Evolutionary conservation across 2,329 filamentous ascomycete species (phyloP).

Genomic region (Epichloe typhina): DNA sequence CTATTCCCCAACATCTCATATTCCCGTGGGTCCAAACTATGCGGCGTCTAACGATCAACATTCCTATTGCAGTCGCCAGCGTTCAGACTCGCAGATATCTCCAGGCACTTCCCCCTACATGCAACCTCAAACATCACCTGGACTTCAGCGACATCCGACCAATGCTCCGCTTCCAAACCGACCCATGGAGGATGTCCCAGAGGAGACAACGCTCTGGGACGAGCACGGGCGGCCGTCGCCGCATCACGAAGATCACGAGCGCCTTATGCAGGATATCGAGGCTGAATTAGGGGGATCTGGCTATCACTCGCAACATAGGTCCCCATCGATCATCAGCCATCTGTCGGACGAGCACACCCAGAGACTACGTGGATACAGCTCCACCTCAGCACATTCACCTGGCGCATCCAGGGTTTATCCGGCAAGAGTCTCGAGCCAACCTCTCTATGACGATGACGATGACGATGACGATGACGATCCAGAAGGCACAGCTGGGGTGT

Average conservation of each 20-base stretch:
- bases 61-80: conserved; percentile 29
- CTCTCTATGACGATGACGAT: conserved; percentile 24
- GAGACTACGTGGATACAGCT: conserved; percentile 35
- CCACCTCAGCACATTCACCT: conserved; percentile 31
- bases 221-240: conserved; percentile 19
- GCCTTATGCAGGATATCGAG: conserved; percentile 45
- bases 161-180: conserved; percentile 45
- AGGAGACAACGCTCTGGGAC: conserved; percentile 29
- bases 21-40: conserved; percentile 39
- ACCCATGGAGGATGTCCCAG: conserved; percentile 31
- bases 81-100: conserved; percentile 38
- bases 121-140: conserved; percentile 28
- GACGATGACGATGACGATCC: conserved; percentile 69
- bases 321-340: conserved; percentile 31
- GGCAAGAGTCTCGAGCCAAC: conserved; percentile 1
- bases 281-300: conserved; percentile 33
- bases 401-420: conserved; percentile 10
- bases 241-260: conserved; percentile 21
- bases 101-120: conserved; percentile 32
- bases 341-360: conserved; percentile 33
- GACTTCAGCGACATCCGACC: conserved; percentile 44
- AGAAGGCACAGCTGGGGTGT: conserved; percentile 71
- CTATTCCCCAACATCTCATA: conserved; percentile 39
- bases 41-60: conserved; percentile 31
- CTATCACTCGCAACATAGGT: conserved; percentile 20